Evolutionary conservation across 192 early-diverging fungal genomes (phyloP), one percentile per base, ranked within the genome.

Genomic region (Globomyces pollinis-pini): DNA sequence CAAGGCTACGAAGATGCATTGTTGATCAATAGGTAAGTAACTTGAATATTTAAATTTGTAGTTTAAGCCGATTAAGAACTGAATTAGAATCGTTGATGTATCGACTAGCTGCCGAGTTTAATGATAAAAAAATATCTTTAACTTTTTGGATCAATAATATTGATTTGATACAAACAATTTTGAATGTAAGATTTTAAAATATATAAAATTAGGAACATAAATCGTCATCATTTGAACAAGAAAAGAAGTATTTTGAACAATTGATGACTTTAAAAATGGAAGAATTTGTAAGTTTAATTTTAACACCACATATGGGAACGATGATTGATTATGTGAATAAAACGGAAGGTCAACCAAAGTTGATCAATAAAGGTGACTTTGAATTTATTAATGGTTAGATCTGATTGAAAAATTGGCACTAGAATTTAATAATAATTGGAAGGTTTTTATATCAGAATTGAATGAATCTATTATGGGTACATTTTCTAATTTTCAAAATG

Each of bases 401-500:
- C 67, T 72, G 13, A 82, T 90, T 59, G 87, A 88, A 26, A 38
- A 67, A 18, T 73, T 91, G 2, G 87, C 85, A 1, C 66, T 69
- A 4, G 72, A 83, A 32, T 99, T 99, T 73, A 86, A 87, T 38
- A 65, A 72, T 38, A 81, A 75, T 12, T 99, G 93, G 91, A 85
- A 89, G 1, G 65, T 70, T 31, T 82, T 81, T 26, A 72, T 99
- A 2, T 63, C 78, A 1, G 69, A 74, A 15, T 86, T 99, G 61
- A 94, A 96, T 51, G 77, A 82, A 20, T 85, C 87, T 5, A 85
- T 96, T 21, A 86, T 92, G 49, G 91, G 93, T 60, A 81, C 86
- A 61, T 99, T 99, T 64, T 85, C 91, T 38, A 96, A 94, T 75
- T 96, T 94, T 69, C 89, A 88, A 58, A 96, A 93, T 43, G 93